These are phyloP conservation scores for Gremmenia infestans DNA, from an alignment of 2,329 filamentous ascomycete species.

Conservation along the genomic window DNA sequence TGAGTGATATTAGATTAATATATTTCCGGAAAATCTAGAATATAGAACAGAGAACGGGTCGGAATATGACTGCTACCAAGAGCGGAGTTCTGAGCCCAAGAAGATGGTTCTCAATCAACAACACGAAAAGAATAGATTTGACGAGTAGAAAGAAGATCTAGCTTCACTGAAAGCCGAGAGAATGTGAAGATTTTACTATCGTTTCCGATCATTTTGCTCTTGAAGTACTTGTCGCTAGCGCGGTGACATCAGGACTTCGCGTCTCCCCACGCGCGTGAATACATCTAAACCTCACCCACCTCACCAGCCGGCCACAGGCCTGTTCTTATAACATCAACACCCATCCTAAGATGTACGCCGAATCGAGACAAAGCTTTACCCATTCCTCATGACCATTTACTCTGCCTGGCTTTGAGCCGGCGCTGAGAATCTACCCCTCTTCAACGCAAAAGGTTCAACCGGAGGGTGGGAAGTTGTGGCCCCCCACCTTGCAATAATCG, in stretches of 20 bases:
- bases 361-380: neutral
- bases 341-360: neutral
- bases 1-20: too few relatives aligned
- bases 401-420: neutral
- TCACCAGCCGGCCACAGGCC: neutral
- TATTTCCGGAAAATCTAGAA: too few relatives aligned
- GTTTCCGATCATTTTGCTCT: neutral
- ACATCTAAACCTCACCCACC: neutral
- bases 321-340: neutral
- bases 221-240: neutral
- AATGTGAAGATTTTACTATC: neutral
- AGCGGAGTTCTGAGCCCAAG: constrained; percentile 9
- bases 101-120: too few relatives aligned
- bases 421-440: neutral
- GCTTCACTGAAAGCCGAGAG: neutral
- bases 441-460: too few relatives aligned
- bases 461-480: too few relatives aligned
- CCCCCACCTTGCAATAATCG: too few relatives aligned
- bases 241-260: neutral
- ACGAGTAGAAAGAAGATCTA: neutral
- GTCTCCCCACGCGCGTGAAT: neutral
- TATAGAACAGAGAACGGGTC: constrained; percentile 4
- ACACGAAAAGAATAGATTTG: too few relatives aligned
- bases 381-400: neutral
- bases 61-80: constrained; percentile 11